Percentiles rank a stretch among this genome's conserved stretches.
Evolutionary conservation across 352 stramenopile species (phyloP).

Genomic region (Pythium dissotocum): DNA sequence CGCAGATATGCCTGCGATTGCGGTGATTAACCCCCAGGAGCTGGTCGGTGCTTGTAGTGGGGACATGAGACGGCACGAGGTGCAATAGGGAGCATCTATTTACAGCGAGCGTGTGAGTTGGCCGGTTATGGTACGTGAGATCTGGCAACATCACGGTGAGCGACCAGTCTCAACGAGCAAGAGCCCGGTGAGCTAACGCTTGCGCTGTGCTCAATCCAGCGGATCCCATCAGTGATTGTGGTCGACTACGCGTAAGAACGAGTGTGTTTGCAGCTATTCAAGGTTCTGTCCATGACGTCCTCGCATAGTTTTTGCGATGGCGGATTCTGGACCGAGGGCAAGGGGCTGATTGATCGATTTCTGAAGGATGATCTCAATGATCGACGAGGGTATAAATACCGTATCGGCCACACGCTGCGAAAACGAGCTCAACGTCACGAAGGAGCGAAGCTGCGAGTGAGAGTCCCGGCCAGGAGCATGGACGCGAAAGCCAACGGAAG

Average conservation of each 20-base stretch:
- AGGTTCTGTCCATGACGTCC: neutral
- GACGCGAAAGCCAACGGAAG: neutral
- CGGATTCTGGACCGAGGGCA: conserved; percentile 11
- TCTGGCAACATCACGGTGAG: neutral
- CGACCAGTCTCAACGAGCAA: neutral
- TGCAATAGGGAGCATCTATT: neutral
- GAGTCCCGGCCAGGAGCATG: neutral
- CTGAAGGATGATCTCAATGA: neutral
- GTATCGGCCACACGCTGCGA: neutral
- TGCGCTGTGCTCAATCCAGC: neutral
- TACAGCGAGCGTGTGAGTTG: neutral
- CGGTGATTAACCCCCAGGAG: neutral
- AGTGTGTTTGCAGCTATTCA: neutral
- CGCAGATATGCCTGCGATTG: neutral
- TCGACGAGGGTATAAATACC: neutral
- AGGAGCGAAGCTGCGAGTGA: neutral
- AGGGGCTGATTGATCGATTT: neutral
- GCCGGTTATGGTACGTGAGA: neutral
- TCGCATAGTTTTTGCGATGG: neutral
- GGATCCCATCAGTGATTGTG: conserved; percentile 1
- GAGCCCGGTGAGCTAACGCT: neutral
- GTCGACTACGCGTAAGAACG: neutral
- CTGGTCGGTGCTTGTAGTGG: neutral
- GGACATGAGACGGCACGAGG: neutral
- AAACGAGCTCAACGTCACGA: neutral